Conservation (phyloP, 345 rosid species). For the Bruguiera gymnorhiza region DNA sequence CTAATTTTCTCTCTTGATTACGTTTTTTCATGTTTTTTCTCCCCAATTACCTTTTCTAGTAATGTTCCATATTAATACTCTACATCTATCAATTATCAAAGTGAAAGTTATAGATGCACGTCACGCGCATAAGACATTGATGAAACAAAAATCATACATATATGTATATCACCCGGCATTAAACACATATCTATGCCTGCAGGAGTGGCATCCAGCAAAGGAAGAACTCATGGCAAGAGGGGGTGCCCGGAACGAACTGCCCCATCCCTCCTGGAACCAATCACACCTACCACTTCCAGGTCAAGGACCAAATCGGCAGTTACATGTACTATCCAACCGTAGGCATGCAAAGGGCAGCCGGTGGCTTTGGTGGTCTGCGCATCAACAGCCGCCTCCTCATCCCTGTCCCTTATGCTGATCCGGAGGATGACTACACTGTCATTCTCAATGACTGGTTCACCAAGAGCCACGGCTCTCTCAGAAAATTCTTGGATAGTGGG, state of each 20-base stretch:
- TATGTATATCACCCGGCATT: no score
- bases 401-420: constrained; percentile 26
- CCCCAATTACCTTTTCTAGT: background rate
- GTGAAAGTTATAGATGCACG: no score
- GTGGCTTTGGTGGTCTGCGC: constrained; percentile 25
- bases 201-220: constrained; percentile 84
- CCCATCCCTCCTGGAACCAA: constrained; percentile 68
- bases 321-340: constrained; percentile 22
- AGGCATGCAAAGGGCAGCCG: constrained; percentile 17
- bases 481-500: constrained; percentile 16
- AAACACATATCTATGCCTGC: background rate
- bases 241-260: constrained; percentile 62
- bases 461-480: constrained; percentile 9
- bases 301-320: constrained; percentile 71
- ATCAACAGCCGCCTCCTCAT: constrained; percentile 24
- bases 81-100: background rate
- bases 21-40: no score
- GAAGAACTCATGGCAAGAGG: constrained; percentile 87
- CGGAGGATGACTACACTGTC: constrained; percentile 27
- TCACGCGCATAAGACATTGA: no score
- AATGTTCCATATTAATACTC: no score
- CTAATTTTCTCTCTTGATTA: no score
- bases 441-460: constrained; percentile 21
- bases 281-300: constrained; percentile 76
- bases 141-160: no score